phyloP scores from a whole-genome alignment of 495 filamentous ascomycete species.

The Hamigera avellanea region DNA sequence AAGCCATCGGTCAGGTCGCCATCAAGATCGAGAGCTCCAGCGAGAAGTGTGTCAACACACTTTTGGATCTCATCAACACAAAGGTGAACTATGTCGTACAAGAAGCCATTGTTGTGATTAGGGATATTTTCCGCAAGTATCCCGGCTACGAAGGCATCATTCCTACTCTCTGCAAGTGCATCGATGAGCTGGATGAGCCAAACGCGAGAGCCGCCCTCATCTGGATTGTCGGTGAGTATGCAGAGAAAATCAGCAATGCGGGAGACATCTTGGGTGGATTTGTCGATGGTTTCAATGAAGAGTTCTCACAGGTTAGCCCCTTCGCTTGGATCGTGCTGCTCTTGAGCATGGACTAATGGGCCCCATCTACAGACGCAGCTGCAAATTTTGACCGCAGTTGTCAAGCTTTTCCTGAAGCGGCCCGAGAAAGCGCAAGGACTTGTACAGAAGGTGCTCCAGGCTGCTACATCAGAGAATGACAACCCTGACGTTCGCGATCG shows the following conservation, averaged over 20 bases:
- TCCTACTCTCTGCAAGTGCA: slow-evolving; percentile 88
- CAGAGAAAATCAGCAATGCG: slow-evolving; percentile 96
- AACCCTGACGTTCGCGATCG: slow-evolving; percentile 95
- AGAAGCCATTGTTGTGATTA: slow-evolving; percentile 95
- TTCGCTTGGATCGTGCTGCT: background rate
- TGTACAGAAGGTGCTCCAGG: slow-evolving; percentile 86
- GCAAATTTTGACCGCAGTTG: slow-evolving; percentile 90
- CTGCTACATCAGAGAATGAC: slow-evolving; percentile 86
- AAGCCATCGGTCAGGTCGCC: slow-evolving; percentile 91
- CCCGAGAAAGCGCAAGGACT: slow-evolving; percentile 86
- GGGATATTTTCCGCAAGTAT: slow-evolving; percentile 96
- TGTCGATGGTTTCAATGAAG: slow-evolving; percentile 84
- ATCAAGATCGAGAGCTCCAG: slow-evolving; percentile 95
- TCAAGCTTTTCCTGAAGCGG: slow-evolving; percentile 95
- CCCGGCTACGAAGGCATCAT: slow-evolving; percentile 97
- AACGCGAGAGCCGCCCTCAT: slow-evolving; percentile 85
- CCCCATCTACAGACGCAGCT: slow-evolving; percentile 58
- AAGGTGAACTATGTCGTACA: slow-evolving; percentile 99
- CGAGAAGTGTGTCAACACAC: slow-evolving; percentile 88
- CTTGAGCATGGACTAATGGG: background rate
- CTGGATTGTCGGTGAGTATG: slow-evolving; percentile 98
- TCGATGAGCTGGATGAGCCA: slow-evolving; percentile 93
- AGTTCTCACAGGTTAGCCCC: slow-evolving; percentile 64
- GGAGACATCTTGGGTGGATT: slow-evolving; percentile 80
- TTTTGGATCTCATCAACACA: slow-evolving; percentile 87